Evolutionary conservation across 805 yeast genomes (phyloP).

Genomic region (Schwanniomyces polymorphus): DNA sequence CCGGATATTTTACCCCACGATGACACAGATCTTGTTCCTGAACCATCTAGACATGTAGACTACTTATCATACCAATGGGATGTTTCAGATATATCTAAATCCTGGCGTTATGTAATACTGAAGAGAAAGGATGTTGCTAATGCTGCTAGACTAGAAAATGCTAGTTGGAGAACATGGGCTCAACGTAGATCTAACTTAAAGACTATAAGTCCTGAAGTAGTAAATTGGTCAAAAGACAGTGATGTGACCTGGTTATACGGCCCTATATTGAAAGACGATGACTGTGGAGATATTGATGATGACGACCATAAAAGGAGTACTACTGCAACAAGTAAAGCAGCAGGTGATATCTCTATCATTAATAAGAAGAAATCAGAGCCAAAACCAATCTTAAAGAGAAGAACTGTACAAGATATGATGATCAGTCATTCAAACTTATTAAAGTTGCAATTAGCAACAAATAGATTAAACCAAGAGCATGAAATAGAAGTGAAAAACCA

Average conservation of each 20-base stretch:
- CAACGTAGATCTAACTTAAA: slow-evolving; percentile 62
- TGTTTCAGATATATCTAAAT: slow-evolving; percentile 86
- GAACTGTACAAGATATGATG: slow-evolving; percentile 81
- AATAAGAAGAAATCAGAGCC: slow-evolving; percentile 33
- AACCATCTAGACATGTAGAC: slow-evolving; percentile 90
- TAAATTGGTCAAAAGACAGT: slow-evolving; percentile 95
- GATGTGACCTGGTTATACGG: slow-evolving; percentile 99
- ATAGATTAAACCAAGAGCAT: slow-evolving; percentile 30
- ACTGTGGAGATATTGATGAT: slow-evolving; percentile 17
- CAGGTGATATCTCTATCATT: slow-evolving; percentile 46
- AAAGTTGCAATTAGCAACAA: slow-evolving; percentile 41
- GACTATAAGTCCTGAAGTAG: slow-evolving; percentile 88
- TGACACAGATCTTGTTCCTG: slow-evolving; percentile 75
- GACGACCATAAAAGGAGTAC: slow-evolving; percentile 13
- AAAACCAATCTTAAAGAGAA: slow-evolving; percentile 86
- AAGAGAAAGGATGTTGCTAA: slow-evolving; percentile 80
- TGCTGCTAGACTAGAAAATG: slow-evolving; percentile 46
- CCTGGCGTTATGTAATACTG: slow-evolving; percentile 91
- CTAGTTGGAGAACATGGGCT: slow-evolving; percentile 96
- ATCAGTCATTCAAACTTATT: slow-evolving; percentile 55
- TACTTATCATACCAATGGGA: slow-evolving; percentile 96
- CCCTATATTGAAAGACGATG: slow-evolving; percentile 61
- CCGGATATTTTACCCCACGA: slow-evolving; percentile 65
- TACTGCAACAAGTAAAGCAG: slow-evolving; percentile 43
- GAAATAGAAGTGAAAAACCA: slow-evolving; percentile 22